phyloP scores from a whole-genome alignment of 192 early-diverging fungal genomes.

The Dimargaris xerosporica region DNA sequence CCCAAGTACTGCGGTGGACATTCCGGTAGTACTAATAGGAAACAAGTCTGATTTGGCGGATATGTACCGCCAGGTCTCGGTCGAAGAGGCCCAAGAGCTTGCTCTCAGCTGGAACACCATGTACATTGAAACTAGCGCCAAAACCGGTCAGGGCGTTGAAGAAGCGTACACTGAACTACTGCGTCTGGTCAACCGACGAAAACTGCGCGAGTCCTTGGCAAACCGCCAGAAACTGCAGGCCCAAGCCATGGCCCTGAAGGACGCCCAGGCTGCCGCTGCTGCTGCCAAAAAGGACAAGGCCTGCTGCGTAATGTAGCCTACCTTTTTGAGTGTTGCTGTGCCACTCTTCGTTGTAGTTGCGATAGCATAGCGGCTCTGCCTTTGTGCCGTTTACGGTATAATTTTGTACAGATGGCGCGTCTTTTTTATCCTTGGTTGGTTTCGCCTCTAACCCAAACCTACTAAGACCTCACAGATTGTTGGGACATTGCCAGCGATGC shows the following conservation, averaged over 20 bases:
- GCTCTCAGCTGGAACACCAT: conserved; percentile 58
- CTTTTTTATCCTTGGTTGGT: too few relatives aligned
- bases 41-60: conserved; percentile 81
- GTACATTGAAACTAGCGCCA: conserved; percentile 86
- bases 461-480: too few relatives aligned
- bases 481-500: too few relatives aligned
- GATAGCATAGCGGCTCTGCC: too few relatives aligned
- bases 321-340: too few relatives aligned
- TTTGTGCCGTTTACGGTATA: too few relatives aligned
- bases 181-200: conserved; percentile 67
- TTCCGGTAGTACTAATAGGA: conserved; percentile 80
- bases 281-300: conserved; percentile 20
- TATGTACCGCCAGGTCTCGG: conserved; percentile 66
- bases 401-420: too few relatives aligned
- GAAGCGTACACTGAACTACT: conserved; percentile 81
- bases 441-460: too few relatives aligned
- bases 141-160: conserved; percentile 90
- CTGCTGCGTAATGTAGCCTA: conserved; percentile 30
- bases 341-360: too few relatives aligned
- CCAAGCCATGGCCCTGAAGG: background rate
- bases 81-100: conserved; percentile 66
- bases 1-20: conserved; percentile 20
- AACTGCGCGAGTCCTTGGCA: conserved; percentile 29
- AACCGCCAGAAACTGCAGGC: conserved; percentile 18
- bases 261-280: conserved; percentile 20